These are phyloP conservation scores for Xerocomus brunneocitrinus DNA, from an alignment of 768 basidiomycete genomes.

Conservation along the genomic window DNA sequence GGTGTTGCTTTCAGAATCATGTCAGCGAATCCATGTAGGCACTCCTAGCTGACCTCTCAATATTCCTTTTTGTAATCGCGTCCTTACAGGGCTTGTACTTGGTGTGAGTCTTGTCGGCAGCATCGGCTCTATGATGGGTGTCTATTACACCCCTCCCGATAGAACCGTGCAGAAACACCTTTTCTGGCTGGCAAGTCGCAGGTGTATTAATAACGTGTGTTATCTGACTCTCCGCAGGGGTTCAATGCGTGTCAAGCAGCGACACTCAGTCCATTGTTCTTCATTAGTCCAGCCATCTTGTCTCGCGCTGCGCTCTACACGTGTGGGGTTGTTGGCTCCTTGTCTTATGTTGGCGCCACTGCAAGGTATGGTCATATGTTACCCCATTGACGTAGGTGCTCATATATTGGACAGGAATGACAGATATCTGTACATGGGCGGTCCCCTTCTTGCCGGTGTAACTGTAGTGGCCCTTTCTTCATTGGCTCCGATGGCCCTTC, in stretches of 20 bases:
- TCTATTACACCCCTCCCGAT: slow-evolving; percentile 74
- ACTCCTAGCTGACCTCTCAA: background rate
- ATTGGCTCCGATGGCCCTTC: slow-evolving; percentile 87
- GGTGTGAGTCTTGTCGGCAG: slow-evolving; percentile 75
- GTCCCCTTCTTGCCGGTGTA: slow-evolving; percentile 83
- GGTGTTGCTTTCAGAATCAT: slow-evolving; percentile 70
- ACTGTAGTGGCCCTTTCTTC: slow-evolving; percentile 83
- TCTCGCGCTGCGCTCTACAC: slow-evolving; percentile 88
- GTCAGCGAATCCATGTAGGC: slow-evolving; percentile 77
- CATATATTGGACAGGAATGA: slow-evolving; percentile 48
- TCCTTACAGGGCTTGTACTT: slow-evolving; percentile 63
- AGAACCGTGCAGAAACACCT: slow-evolving; percentile 71
- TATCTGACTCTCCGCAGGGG: slow-evolving; percentile 39
- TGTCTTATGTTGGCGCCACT: slow-evolving; percentile 86
- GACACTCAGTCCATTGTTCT: slow-evolving; percentile 84
- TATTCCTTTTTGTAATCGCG: background rate
- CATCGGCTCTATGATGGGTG: slow-evolving; percentile 84
- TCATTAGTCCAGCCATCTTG: slow-evolving; percentile 79
- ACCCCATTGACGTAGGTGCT: background rate
- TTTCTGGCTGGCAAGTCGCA: slow-evolving; percentile 65
- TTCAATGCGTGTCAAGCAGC: slow-evolving; percentile 87
- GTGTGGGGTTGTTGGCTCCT: slow-evolving; percentile 76
- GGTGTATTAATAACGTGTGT: background rate
- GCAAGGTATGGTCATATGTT: slow-evolving; percentile 49
- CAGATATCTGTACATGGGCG: slow-evolving; percentile 81